A percentile compares a stretch with the other conserved stretches of the same genome.
Evolutionary conservation across 805 yeast species (phyloP).

Genomic region (Sugiyamaella qingdaonensis): DNA sequence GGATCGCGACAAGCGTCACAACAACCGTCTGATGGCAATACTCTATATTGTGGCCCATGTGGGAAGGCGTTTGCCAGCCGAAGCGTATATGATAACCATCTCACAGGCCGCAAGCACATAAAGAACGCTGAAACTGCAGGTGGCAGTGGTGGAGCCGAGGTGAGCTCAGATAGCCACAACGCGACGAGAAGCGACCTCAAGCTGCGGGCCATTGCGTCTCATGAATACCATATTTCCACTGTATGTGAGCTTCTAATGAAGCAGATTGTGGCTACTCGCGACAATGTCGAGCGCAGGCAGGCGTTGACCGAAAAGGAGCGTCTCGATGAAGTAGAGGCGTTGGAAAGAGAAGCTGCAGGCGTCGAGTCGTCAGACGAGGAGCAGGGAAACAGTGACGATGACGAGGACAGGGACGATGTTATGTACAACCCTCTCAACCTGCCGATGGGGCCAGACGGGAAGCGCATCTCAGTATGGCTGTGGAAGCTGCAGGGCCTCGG

Average conservation of each 20-base stretch:
- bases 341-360: slow-evolving; percentile 31
- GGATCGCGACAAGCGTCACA: neutral
- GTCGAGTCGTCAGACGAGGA: slow-evolving; percentile 22
- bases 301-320: slow-evolving; percentile 71
- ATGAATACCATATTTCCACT: slow-evolving; percentile 40
- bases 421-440: slow-evolving; percentile 49
- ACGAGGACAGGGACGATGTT: slow-evolving; percentile 34
- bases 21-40: slow-evolving; percentile 7
- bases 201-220: slow-evolving; percentile 25
- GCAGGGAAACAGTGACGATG: slow-evolving; percentile 27
- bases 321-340: slow-evolving; percentile 47
- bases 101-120: slow-evolving; percentile 69
- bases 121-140: slow-evolving; percentile 37
- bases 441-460: slow-evolving; percentile 85
- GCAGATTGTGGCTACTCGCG: slow-evolving; percentile 47
- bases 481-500: slow-evolving; percentile 85
- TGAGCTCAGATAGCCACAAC: neutral
- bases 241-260: slow-evolving; percentile 38
- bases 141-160: neutral
- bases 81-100: slow-evolving; percentile 65
- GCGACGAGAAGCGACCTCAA: slow-evolving; percentile 4
- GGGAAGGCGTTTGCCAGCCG: slow-evolving; percentile 56
- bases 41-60: slow-evolving; percentile 59
- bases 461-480: slow-evolving; percentile 91
- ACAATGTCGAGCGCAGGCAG: slow-evolving; percentile 55